phyloP scores from a whole-genome alignment of 2,329 filamentous ascomycete genomes.

The Zarea fungicola region DNA sequence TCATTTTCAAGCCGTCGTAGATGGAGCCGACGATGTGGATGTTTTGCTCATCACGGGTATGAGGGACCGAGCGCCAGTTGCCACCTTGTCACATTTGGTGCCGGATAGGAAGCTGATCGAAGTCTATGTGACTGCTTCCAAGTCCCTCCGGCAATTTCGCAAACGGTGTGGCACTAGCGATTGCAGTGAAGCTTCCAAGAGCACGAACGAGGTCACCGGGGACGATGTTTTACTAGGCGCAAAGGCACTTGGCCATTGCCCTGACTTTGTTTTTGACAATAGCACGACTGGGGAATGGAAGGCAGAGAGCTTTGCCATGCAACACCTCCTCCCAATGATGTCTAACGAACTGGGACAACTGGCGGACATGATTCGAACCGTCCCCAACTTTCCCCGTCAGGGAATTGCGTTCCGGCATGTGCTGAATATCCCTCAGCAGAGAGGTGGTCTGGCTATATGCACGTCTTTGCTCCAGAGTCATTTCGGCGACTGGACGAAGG shows the following conservation, averaged over 20 bases:
- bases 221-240: too few species aligned
- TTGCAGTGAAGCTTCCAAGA: conserved; percentile 19
- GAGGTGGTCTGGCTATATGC: conserved; percentile 46
- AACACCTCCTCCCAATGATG: neutral
- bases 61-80: conserved; percentile 55
- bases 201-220: conserved; percentile 22
- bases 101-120: conserved; percentile 49
- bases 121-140: conserved; percentile 23
- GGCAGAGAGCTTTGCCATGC: conserved; percentile 17
- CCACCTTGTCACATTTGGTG: conserved; percentile 48
- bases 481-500: conserved; percentile 44
- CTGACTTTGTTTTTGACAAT: conserved; percentile 49
- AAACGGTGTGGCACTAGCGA: neutral
- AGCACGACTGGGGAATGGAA: conserved; percentile 34
- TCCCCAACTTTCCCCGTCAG: conserved; percentile 45
- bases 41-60: conserved; percentile 59
- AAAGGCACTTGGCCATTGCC: conserved; percentile 27
- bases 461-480: conserved; percentile 41
- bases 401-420: conserved; percentile 54
- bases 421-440: conserved; percentile 48
- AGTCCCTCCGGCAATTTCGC: neutral
- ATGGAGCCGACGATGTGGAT: conserved; percentile 36
- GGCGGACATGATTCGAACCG: conserved; percentile 41
- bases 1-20: conserved; percentile 45
- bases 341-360: conserved; percentile 41